Conservation (phyloP, 2,329 filamentous ascomycete genomes). For the Cordyceps pruinosa region DNA sequence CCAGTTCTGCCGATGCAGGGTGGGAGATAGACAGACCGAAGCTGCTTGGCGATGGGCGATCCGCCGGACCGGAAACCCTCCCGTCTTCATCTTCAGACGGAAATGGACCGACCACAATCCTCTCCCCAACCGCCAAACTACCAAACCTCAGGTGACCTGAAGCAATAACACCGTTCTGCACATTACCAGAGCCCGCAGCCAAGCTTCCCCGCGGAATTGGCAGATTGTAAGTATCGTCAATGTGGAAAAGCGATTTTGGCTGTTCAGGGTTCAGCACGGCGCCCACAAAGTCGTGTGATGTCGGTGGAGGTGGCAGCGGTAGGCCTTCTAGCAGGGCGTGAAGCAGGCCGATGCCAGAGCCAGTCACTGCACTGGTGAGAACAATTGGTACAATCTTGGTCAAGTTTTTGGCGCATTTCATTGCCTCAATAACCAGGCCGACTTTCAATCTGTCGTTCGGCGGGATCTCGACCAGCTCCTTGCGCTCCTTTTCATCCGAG, state of each 20-base stretch:
- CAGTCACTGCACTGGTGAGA: slow-evolving; percentile 79
- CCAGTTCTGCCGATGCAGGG: slow-evolving; percentile 46
- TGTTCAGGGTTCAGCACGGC: slow-evolving; percentile 51
- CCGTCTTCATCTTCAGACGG: slow-evolving; percentile 46
- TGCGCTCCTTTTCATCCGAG: slow-evolving; percentile 39
- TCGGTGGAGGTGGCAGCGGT: slow-evolving; percentile 56
- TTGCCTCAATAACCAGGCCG: slow-evolving; percentile 44
- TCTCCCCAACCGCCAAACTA: slow-evolving; percentile 68
- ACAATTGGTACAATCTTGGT: slow-evolving; percentile 68
- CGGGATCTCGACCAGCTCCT: slow-evolving; percentile 52
- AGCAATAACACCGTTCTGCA: slow-evolving; percentile 61
- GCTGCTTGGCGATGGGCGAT: slow-evolving; percentile 39
- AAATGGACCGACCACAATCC: slow-evolving; percentile 74
- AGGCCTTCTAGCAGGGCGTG: slow-evolving; percentile 75
- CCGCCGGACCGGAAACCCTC: slow-evolving; percentile 33
- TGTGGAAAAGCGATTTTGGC: slow-evolving; percentile 67
- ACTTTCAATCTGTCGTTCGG: slow-evolving; percentile 51
- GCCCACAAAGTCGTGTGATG: slow-evolving; percentile 47
- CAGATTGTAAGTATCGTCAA: slow-evolving; percentile 83
- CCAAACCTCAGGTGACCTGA: slow-evolving; percentile 82
- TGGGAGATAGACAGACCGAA: slow-evolving; percentile 47
- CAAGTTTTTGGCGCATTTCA: slow-evolving; percentile 37
- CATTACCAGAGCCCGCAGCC: slow-evolving; percentile 12
- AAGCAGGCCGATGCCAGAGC: slow-evolving; percentile 70
- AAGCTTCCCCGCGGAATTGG: slow-evolving; percentile 47